Percentiles rank a stretch among this genome's conserved stretches.
These are phyloP conservation scores for Botrytis fragariae DNA, from an alignment of 2,329 filamentous ascomycete species.

Conservation along the genomic window DNA sequence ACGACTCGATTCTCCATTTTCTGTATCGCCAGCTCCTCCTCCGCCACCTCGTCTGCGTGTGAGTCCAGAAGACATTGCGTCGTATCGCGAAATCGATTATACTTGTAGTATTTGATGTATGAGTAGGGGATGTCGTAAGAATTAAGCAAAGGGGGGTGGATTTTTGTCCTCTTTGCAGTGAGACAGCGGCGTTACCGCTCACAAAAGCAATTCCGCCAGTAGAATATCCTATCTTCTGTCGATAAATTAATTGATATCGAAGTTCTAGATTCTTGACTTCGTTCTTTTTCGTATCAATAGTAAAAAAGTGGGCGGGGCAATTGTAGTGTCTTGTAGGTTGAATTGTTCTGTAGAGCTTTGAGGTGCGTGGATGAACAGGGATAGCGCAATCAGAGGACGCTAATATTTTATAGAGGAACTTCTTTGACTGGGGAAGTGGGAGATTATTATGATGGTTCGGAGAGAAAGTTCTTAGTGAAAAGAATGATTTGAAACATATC, in stretches of 20 bases:
- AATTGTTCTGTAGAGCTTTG: conserved; percentile 21
- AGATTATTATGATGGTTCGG: conserved; percentile 4
- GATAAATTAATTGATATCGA: background rate
- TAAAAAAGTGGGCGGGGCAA: conserved; percentile 21
- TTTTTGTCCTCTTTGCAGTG: conserved; percentile 15
- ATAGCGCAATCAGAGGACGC: conserved; percentile 16
- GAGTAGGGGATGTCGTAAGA: conserved; percentile 24
- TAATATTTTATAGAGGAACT: conserved; percentile 20
- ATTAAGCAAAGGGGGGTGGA: conserved; percentile 30
- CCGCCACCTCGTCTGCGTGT: conserved; percentile 67
- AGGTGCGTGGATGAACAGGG: conserved; percentile 18
- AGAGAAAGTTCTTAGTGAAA: background rate
- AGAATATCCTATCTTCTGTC: conserved; percentile 3
- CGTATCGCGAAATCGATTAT: conserved; percentile 18
- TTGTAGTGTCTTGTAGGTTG: conserved; percentile 17
- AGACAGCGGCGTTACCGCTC: conserved; percentile 22
- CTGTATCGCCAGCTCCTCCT: conserved; percentile 59
- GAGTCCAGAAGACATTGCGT: conserved; percentile 51
- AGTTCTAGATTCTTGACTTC: conserved; percentile 2
- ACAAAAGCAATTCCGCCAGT: conserved; percentile 20
- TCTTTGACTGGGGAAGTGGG: conserved; percentile 19
- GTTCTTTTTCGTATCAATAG: conserved; percentile 8
- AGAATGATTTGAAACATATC: background rate
- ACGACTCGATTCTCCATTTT: conserved; percentile 62
- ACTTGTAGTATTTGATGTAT: conserved; percentile 21